These are phyloP conservation scores for Mrakia blollopis DNA, from an alignment of 768 basidiomycete genomes.

Conservation along the genomic window DNA sequence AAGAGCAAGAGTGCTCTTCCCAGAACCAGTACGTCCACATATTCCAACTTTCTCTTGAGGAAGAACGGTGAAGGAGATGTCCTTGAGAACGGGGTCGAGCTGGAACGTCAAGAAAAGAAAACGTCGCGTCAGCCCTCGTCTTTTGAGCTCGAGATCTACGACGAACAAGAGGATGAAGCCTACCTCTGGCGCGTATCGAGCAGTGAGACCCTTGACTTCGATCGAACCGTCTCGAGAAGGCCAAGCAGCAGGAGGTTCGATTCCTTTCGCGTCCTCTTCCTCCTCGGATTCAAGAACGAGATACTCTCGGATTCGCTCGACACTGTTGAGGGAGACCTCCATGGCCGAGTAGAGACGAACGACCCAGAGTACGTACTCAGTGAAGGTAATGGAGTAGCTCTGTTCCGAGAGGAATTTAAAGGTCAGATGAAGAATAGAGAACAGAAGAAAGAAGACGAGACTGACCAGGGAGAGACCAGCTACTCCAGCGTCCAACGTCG, in stretches of 20 bases:
- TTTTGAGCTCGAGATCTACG: slow-evolving; percentile 30
- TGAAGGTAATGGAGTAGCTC: slow-evolving; percentile 39
- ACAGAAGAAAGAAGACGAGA: too few relatives aligned
- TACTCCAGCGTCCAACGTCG: slow-evolving; percentile 43
- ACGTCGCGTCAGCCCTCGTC: slow-evolving; percentile 30
- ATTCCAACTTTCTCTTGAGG: slow-evolving; percentile 48
- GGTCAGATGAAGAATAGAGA: too few relatives aligned
- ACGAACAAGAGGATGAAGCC: slow-evolving; percentile 33
- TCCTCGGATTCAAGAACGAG: slow-evolving; percentile 38
- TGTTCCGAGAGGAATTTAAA: too few relatives aligned
- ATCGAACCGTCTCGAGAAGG: slow-evolving; percentile 44
- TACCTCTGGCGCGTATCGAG: slow-evolving; percentile 40
- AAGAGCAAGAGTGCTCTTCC: slow-evolving; percentile 46
- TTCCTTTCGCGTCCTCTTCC: slow-evolving; percentile 37
- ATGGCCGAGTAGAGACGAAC: slow-evolving; percentile 44
- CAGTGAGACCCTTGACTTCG: slow-evolving; percentile 44
- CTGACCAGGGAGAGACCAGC: slow-evolving; percentile 40
- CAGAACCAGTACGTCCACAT: slow-evolving; percentile 41
- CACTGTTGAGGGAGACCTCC: slow-evolving; percentile 33
- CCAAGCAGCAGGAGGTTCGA: slow-evolving; percentile 48
- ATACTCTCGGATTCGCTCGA: slow-evolving; percentile 38
- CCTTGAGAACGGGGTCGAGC: slow-evolving; percentile 41
- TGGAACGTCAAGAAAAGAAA: not conserved
- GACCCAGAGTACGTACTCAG: slow-evolving; percentile 38
- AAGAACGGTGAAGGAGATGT: slow-evolving; percentile 45